Base-by-base conservation (phyloP, 352 stramenopile genomes). In the Phytophthora foliorum region DNA sequence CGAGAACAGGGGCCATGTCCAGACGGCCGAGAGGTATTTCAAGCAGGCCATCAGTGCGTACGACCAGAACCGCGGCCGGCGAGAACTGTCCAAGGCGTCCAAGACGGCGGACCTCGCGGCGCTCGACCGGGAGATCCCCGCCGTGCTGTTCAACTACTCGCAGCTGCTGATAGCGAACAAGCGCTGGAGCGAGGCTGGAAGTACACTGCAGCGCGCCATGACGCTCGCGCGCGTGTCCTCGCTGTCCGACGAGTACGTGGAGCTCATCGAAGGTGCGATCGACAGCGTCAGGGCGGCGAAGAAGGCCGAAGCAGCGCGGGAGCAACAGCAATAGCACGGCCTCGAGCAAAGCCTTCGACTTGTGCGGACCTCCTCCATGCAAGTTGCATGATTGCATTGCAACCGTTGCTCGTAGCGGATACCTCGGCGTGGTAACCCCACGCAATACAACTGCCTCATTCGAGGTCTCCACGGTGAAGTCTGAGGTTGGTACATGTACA, bases 121-220 rank as follows among this genome's bases (percentile, higher is more conserved):
- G 13, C 59, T 82, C 16, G 67, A 78, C 32, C 34, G 52, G n/a
- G 75, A 82, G 54, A 78, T 82, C 36, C 59, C 75, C 0, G 75
- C 51, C 7, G 75, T 80, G 36, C 46, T 82, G 6, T 78, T 67
- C 58, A 82, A 82, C 64, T 82, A 78, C 34, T 75, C 71, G 25
- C 67, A 75, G 24, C 57, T 73, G 22, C 57, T 82, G 14, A 64
- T 76, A 50, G 34, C 54, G 27, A 60, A 69, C 32, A 27, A 73
- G 63, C 75, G 63, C n/a, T 76, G 56, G 50, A 41, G 25, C n/a
- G 71, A 80, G 14, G 75, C 75, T 8, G 44, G 51, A 11, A 36
- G 24, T 6, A 52, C 61, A 9, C 51, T 82, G 49, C 60, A 71
- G 29, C 75, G 72, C 22, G 67, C 75, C 8, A 53, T 50, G 55